These are phyloP conservation scores for Ceratonia siliqua DNA, from an alignment of 306 rosid species.

Conservation along the genomic window DNA sequence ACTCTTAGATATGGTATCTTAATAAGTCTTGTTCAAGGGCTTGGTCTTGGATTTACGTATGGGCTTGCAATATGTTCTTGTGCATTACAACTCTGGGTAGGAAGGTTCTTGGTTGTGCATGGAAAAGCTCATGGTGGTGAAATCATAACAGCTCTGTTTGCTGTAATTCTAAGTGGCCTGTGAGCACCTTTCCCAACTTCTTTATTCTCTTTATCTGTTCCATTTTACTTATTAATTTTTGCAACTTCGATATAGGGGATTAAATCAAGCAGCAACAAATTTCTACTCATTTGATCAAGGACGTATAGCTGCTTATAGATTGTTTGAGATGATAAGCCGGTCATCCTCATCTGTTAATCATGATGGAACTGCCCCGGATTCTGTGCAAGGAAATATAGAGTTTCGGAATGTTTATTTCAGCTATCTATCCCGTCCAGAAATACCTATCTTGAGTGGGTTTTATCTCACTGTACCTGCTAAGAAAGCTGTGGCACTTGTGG, in stretches of 20 bases:
- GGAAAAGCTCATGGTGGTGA: conserved; percentile 89
- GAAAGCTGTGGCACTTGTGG: conserved; percentile 99
- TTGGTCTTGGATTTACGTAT: conserved; percentile 98
- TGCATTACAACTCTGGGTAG: conserved; percentile 99
- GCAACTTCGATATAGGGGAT: conserved; percentile 66
- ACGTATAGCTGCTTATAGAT: conserved; percentile 97
- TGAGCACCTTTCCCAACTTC: conserved; percentile 49
- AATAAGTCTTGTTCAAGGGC: conserved; percentile 99
- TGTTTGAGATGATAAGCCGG: conserved; percentile 98
- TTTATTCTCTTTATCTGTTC: background rate
- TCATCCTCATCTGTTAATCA: conserved; percentile 84
- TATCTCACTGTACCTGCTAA: conserved; percentile 98
- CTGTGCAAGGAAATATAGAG: conserved; percentile 95
- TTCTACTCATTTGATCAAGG: conserved; percentile 99
- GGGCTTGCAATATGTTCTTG: conserved; percentile 99
- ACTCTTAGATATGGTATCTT: conserved; percentile 97
- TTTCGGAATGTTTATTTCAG: conserved; percentile 98
- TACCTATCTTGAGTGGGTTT: conserved; percentile 97
- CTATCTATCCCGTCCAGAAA: conserved; percentile 98
- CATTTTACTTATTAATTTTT: conserved; percentile 21
- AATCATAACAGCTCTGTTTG: conserved; percentile 89
- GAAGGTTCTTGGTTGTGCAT: conserved; percentile 73
- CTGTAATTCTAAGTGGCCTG: conserved; percentile 99
- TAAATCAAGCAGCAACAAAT: conserved; percentile 99
- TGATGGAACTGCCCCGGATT: conserved; percentile 70